phyloP scores from a whole-genome alignment of 345 rosid genomes.

The Ceriops zippeliana region DNA sequence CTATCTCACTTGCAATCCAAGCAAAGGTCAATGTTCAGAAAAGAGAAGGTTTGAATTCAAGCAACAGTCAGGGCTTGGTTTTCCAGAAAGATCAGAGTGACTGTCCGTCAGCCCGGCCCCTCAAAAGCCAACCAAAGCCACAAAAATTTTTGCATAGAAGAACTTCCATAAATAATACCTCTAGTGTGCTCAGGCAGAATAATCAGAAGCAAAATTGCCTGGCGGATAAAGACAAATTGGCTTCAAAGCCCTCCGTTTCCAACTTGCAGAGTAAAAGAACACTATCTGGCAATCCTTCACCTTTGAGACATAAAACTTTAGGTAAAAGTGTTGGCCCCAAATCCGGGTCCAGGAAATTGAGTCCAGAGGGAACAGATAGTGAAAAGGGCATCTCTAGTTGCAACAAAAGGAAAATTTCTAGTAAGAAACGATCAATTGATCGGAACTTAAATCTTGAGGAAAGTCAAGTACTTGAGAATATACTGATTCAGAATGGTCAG shows the following conservation, averaged over 20 bases:
- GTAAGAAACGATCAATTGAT: conserved; percentile 70
- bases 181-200: conserved; percentile 78
- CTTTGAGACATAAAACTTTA: conserved; percentile 35
- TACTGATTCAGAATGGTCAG: conserved; percentile 33
- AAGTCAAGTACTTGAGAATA: conserved; percentile 32
- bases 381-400: conserved; percentile 40
- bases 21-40: conserved; percentile 75
- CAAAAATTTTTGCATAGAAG: conserved; percentile 54
- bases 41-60: conserved; percentile 54
- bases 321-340: conserved; percentile 39
- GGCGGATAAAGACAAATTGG: conserved; percentile 41
- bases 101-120: conserved; percentile 44
- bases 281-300: conserved; percentile 34
- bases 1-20: conserved; percentile 84
- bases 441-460: conserved; percentile 41
- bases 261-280: conserved; percentile 40
- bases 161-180: conserved; percentile 32
- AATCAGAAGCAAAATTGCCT: conserved; percentile 78
- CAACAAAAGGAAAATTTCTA: conserved; percentile 33
- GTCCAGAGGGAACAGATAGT: conserved; percentile 30
- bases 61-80: conserved; percentile 30
- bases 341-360: conserved; percentile 56
- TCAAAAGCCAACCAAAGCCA: conserved; percentile 50
- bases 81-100: conserved; percentile 52
- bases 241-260: conserved; percentile 39